Percentiles rank a stretch among this genome's conserved stretches.
Evolutionary conservation across 2,329 filamentous ascomycete genomes (phyloP).

Genomic region (Colletotrichum paranaense): DNA sequence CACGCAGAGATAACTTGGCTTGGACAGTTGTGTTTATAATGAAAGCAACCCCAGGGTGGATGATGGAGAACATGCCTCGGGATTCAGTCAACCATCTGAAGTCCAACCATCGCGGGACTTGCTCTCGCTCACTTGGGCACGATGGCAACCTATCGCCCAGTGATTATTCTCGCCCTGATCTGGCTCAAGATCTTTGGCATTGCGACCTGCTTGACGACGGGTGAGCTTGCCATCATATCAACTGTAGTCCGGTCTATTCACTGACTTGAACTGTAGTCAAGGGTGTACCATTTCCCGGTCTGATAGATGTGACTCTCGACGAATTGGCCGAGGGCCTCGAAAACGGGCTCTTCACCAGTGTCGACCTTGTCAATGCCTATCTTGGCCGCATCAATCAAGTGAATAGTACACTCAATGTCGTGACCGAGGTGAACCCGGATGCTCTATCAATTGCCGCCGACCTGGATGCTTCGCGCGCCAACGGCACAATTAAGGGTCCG

Average conservation of each 20-base stretch:
- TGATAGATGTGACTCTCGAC: constrained; percentile 47
- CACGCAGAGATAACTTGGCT: neutral
- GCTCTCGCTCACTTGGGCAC: neutral
- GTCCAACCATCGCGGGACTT: no score
- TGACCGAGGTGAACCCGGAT: constrained; percentile 50
- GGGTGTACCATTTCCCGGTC: constrained; percentile 42
- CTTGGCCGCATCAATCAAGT: constrained; percentile 41
- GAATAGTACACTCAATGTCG: constrained; percentile 42
- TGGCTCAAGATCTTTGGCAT: constrained; percentile 20
- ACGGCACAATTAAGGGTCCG: constrained; percentile 48
- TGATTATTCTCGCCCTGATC: constrained; percentile 2
- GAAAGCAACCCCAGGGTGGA: neutral
- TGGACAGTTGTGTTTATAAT: neutral
- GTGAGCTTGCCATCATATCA: neutral
- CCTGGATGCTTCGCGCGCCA: constrained; percentile 46
- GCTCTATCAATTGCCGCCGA: constrained; percentile 45
- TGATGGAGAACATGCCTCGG: no score
- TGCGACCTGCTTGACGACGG: constrained; percentile 18
- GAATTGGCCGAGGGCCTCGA: constrained; percentile 47
- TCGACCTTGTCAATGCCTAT: constrained; percentile 48
- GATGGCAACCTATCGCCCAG: neutral
- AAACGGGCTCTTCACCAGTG: constrained; percentile 46
- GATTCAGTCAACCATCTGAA: neutral
- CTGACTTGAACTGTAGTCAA: constrained; percentile 13
- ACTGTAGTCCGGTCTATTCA: neutral